Evolutionary conservation across 805 yeast species (phyloP), one percentile per base, ranked within the genome.

Genomic region (Yamadazyma laniorum): DNA sequence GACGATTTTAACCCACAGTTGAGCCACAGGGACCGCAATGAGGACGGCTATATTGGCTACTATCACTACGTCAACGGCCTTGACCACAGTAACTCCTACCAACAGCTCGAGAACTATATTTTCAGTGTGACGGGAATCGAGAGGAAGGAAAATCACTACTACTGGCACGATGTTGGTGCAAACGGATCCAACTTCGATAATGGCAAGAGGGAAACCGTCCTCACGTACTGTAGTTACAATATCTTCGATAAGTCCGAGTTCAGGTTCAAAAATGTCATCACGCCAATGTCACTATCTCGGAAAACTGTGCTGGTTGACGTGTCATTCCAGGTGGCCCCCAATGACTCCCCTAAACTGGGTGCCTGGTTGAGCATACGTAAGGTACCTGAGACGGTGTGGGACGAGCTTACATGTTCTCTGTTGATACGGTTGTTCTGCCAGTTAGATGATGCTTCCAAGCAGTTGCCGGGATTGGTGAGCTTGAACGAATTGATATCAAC

Each of bases 181-280:
- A 22, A 30, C 14, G 25, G 12, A 12, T 15, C 18, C 15, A 21
- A 16, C n/a, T 28, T 21, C 25, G 28, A 33, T 21, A 29, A 16
- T 18, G 15, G 15, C 13, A 51, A 42, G 36, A 44, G 44, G 25
- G 63, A 58, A 18, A 47, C 52, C 25, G 42, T 74, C 32, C 74
- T 74, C 16, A 80, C 87, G 0, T 79, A 71, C 47, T 82, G 88
- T 57, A 61, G 80, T 12, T 87, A 80, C 64, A 90, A 93, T 58
- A 72, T 82, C 14, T 86, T 93, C 52, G 66, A 79, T 26, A 74
- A 73, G 39, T 74, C 82, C 4, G 99, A 91, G 57, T 63, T 90
- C 27, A 70, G 96, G 78, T 88, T 49, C 57, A 79, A 52, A 73
- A 77, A 55, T 42, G 63, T 74, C 14, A 53, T 74, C 5, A 49